A percentile compares a stretch with the other conserved stretches of the same genome.
These are phyloP conservation scores for barrel medic (Medicago truncatula) DNA, from an alignment of 306 rosid species.

Conservation along the genomic window DNA sequence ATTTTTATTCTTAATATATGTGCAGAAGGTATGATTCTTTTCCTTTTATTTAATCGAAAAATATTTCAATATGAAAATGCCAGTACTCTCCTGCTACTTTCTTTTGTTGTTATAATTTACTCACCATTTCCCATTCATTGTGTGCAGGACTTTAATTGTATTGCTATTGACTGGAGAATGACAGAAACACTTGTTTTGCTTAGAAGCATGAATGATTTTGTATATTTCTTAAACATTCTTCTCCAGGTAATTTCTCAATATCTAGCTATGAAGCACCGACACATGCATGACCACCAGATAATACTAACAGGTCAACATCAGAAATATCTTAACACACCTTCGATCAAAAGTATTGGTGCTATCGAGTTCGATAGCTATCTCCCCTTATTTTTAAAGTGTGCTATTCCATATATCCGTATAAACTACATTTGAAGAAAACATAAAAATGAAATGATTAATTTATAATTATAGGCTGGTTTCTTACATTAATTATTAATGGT, in stretches of 20 bases:
- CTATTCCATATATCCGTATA: no score
- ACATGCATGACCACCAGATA: no score
- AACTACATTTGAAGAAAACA: no score
- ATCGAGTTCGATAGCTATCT: no score
- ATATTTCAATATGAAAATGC: slow-evolving; percentile 13
- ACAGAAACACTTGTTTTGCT: slow-evolving; percentile 59
- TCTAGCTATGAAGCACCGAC: not conserved
- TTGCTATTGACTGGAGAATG: slow-evolving; percentile 54
- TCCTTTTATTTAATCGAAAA: slow-evolving; percentile 3
- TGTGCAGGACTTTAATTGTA: slow-evolving; percentile 63
- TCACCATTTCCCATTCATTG: slow-evolving; percentile 15
- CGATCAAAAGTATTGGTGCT: no score
- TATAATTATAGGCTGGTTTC: no score
- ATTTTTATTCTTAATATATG: slow-evolving; percentile 72
- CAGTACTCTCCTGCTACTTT: slow-evolving; percentile 13
- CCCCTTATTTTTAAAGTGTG: no score
- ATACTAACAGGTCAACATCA: no score
- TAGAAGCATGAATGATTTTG: slow-evolving; percentile 75
- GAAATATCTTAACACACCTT: not conserved
- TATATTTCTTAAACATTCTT: slow-evolving; percentile 69
- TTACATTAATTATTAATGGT: no score
- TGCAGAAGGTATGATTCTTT: slow-evolving; percentile 50
- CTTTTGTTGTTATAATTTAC: not conserved
- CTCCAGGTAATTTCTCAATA: slow-evolving; percentile 66
- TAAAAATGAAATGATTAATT: no score